phyloP scores from a whole-genome alignment of 2,329 filamentous ascomycete species.

The Cryoendolithus antarcticus region DNA sequence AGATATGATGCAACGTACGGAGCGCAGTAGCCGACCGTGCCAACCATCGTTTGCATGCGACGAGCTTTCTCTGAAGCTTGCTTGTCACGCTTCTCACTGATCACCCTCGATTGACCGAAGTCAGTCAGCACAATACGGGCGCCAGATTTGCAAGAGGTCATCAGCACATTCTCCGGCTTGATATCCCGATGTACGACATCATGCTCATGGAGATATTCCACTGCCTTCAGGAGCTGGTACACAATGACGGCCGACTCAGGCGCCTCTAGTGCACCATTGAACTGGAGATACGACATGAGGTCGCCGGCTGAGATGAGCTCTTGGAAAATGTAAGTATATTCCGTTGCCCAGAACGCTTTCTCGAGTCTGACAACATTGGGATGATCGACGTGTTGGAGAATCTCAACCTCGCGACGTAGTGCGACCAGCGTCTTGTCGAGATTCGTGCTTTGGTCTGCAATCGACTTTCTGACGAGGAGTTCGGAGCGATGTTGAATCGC shows the following conservation, averaged over 20 bases:
- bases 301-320: constrained; percentile 49
- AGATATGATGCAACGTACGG: constrained; percentile 34
- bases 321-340: constrained; percentile 48
- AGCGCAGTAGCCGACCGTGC: constrained; percentile 45
- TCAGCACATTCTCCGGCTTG: constrained; percentile 52
- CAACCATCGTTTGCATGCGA: constrained; percentile 43
- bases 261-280: constrained; percentile 35
- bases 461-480: too few relatives aligned
- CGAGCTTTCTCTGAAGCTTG: constrained; percentile 12
- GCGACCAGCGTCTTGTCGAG: not conserved
- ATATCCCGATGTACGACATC: constrained; percentile 49
- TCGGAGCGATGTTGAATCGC: too few relatives aligned
- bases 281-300: constrained; percentile 47
- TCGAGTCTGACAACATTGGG: constrained; percentile 49
- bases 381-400: constrained; percentile 42
- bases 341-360: constrained; percentile 41
- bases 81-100: constrained; percentile 8
- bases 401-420: constrained; percentile 28
- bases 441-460: too few relatives aligned
- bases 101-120: constrained; percentile 43
- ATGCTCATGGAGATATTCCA: constrained; percentile 45
- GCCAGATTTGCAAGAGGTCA: constrained; percentile 40
- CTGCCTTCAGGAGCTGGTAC: constrained; percentile 42
- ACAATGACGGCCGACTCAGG: constrained; percentile 42
- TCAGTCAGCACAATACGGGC: constrained; percentile 47